phyloP scores from a whole-genome alignment of 306 rosid genomes.

The Potentilla sterilis region DNA sequence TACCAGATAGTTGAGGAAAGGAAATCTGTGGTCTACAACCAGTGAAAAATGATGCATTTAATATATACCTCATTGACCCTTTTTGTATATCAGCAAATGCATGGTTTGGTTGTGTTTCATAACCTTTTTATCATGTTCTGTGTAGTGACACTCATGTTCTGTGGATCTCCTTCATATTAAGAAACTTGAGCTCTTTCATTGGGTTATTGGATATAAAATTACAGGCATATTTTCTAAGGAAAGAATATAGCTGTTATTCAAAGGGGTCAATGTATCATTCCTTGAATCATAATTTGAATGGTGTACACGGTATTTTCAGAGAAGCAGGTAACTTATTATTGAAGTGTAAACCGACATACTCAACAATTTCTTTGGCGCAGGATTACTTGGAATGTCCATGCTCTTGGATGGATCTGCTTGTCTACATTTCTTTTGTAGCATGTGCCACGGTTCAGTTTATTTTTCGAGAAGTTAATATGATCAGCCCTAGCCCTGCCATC shows the following conservation, averaged over 20 bases:
- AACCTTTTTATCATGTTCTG: background rate
- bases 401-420: conserved; percentile 80
- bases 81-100: conserved; percentile 23
- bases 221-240: background rate
- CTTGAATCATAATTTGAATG: conserved; percentile 42
- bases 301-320: conserved; percentile 44
- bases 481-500: conserved; percentile 74
- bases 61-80: conserved; percentile 45
- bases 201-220: conserved; percentile 6
- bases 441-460: conserved; percentile 74
- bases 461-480: conserved; percentile 73
- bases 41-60: conserved; percentile 31
- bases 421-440: conserved; percentile 85
- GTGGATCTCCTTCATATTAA: conserved; percentile 13
- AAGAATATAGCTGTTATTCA: conserved; percentile 29
- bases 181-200: conserved; percentile 13
- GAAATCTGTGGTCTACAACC: conserved; percentile 48
- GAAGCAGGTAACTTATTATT: conserved; percentile 42
- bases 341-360: conserved; percentile 58
- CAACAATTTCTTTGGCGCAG: conserved; percentile 91
- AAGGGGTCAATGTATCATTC: conserved; percentile 54
- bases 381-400: conserved; percentile 86
- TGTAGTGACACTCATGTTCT: background rate
- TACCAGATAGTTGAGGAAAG: conserved; percentile 26
- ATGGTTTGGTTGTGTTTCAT: conserved; percentile 2